Base-by-base conservation (phyloP, 225 moss, liverwort and hornwort genomes). In the Sphagnum contortum region DNA sequence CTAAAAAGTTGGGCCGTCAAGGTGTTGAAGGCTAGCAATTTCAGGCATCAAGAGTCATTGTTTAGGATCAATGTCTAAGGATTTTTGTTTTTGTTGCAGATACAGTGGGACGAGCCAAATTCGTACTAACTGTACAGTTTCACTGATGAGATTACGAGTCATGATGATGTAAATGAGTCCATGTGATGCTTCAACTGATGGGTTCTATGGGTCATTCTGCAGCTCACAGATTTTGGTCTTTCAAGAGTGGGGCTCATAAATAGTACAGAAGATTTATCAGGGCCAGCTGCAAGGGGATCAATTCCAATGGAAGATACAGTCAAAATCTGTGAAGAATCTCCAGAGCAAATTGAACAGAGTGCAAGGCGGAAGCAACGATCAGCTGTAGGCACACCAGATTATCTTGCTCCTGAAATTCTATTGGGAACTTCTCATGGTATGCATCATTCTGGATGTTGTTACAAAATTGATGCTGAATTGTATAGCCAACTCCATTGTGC, bases 201-300 rank as follows among this genome's bases (percentile, higher is more conserved):
- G 29, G 29, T 29, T 29, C 29, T 0, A 29, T 29, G 29, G 29
- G 29, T 29, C 29, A 29, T 29, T 29, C 29, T 29, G 69, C 98
- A 98, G 98, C 85, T 98, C n/a, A 98, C 98, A 68, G 98, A 98
- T 78, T 98, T 98, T 74, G 98, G 98, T 55, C 79, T 98, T 75
- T 98, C 98, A 77, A 93, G 89, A 83, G 98, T 98, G 73, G 98
- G 98, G 70, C 98, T 98, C 62, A 98, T 98, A 76, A 98, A 98
- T 69, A 98, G 93, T 76, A 98, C 98, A 63, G 98, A 98, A 71
- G 98, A 98, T 78, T 76, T 98, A 76, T 90, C 98, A 74, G 93
- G 98, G 54, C 98, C 93, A 66, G 80, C 84, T 47, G 87, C 82
- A 52, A 91, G 91, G 64, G 77, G 84, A 12, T 57, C 83, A 54